Conservation (phyloP, 352 stramenopile genomes). For the Phytophthora constricta region DNA sequence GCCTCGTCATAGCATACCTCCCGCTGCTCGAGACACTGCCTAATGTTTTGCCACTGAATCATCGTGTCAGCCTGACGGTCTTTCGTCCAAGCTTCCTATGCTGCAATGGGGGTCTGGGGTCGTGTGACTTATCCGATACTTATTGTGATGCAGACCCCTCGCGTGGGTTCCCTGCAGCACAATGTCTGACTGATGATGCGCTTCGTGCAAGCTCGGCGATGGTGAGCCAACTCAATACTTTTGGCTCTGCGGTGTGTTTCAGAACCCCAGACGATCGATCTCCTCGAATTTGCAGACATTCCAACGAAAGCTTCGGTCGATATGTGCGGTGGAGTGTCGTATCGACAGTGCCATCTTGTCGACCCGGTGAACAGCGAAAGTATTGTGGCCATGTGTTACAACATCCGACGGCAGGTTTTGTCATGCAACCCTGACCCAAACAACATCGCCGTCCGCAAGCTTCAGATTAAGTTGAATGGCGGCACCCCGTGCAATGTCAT, state of each 20-base stretch:
- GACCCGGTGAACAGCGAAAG: slow-evolving; percentile 8
- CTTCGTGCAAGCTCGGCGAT: slow-evolving; percentile 17
- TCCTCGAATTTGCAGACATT: slow-evolving; percentile 28
- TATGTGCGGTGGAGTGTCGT: slow-evolving; percentile 22
- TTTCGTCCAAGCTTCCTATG: slow-evolving; percentile 29
- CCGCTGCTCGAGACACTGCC: slow-evolving; percentile 29
- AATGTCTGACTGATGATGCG: slow-evolving; percentile 13
- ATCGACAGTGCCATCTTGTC: slow-evolving; percentile 22
- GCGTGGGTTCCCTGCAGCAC: slow-evolving; percentile 15
- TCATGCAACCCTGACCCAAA: slow-evolving; percentile 32
- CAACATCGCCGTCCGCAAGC: slow-evolving; percentile 23
- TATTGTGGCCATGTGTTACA: slow-evolving; percentile 28
- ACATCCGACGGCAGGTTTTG: slow-evolving; percentile 32
- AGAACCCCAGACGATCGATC: slow-evolving; percentile 17
- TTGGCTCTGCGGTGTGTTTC: slow-evolving; percentile 14
- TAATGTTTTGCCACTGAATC: slow-evolving; percentile 21
- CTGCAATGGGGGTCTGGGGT: slow-evolving; percentile 43
- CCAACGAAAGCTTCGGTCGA: slow-evolving; percentile 28
- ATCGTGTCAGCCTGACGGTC: slow-evolving; percentile 27
- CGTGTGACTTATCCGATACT: slow-evolving; percentile 26
- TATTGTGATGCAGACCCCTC: slow-evolving; percentile 20
- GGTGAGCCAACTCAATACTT: slow-evolving; percentile 11
- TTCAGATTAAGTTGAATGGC: slow-evolving; percentile 25
- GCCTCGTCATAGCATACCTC: slow-evolving; percentile 30
- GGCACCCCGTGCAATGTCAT: slow-evolving; percentile 15